Base-by-base conservation (phyloP, 1,284 basidiomycete species). In the Prillingera fragicola region DNA sequence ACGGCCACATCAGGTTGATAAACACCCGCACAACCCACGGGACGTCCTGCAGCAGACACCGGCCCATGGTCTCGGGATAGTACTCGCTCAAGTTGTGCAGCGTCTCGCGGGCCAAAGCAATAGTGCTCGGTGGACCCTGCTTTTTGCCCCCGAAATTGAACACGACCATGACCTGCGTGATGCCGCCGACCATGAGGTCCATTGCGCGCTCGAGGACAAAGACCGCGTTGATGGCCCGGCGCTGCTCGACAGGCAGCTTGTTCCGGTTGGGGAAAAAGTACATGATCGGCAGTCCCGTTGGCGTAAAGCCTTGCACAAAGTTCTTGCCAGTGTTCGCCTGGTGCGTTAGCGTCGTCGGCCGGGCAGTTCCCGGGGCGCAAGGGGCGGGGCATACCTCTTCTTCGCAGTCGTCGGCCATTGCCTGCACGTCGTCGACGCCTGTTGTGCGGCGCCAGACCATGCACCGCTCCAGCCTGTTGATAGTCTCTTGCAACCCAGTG, bases 71-170 rank as follows among this genome's bases (percentile, higher is more conserved):
- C 41, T 68, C 65, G 43, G 67, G 62, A 41, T 65, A 62, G 38
- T 59, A 52, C 8, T 52, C 28, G 19, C 54, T 48, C 12, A 67
- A 44, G 36, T 59, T 59, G 41, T 60, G 48, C 23, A 63, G 43
- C 13, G 52, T 51, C 38, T 60, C 48, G 23, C 55, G 54, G 15
- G 58, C 57, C 28, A 60, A 51, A 2, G 54, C 38, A 28, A 62
- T 41, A 26, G 55, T 59, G 3, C 59, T 59, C 4, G 61, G 60
- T 8, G 61, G 60, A 17, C 65, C 60, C 50, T 66, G 53, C 12
- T 62, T 54, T 38, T 69, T 67, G 7, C 65, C 69, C n/a, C 52
- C 47, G 46, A 69, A 65, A 46, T 66, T 65, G 52, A 69, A 63
- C 12, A 68, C 43, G 29, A 63, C 58, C 3, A 57, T 34, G 27